Conservation (phyloP, 352 stramenopile species). For the Salisapilia sapeloensis region DNA sequence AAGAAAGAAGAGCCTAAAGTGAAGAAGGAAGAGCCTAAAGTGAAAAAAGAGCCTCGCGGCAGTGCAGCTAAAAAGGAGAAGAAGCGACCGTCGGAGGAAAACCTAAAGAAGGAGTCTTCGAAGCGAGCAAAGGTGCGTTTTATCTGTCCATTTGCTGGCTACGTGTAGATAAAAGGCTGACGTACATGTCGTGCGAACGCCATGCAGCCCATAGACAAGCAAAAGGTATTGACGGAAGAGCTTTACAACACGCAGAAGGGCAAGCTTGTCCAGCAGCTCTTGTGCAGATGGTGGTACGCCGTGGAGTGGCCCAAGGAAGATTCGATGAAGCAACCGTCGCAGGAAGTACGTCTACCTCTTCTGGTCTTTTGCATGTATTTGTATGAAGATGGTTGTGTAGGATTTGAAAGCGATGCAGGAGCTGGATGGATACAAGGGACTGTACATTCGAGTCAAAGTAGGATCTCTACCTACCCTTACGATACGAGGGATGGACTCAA, state of each 20-base stretch:
- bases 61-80: slow-evolving; percentile 2
- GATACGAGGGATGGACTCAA: not conserved
- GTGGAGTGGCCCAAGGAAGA: slow-evolving; percentile 52
- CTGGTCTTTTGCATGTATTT: too few relatives aligned
- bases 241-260: slow-evolving; percentile 71
- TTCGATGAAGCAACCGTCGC: slow-evolving; percentile 7
- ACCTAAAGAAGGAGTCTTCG: slow-evolving; percentile 20
- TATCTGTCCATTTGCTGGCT: slow-evolving; percentile 1
- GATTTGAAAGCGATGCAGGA: slow-evolving; percentile 60
- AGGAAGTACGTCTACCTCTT: slow-evolving; percentile 5
- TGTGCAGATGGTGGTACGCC: slow-evolving; percentile 80
- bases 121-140: slow-evolving; percentile 43
- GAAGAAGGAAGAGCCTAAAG: slow-evolving; percentile 1
- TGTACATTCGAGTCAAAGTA: slow-evolving; percentile 69
- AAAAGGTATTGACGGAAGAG: slow-evolving; percentile 71
- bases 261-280: slow-evolving; percentile 45
- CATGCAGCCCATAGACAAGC: slow-evolving; percentile 58
- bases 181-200: not conserved
- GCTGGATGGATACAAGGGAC: slow-evolving; percentile 59
- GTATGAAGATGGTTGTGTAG: slow-evolving; percentile 5
- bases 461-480: slow-evolving; percentile 1
- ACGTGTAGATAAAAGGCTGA: not conserved
- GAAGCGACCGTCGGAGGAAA: slow-evolving; percentile 4
- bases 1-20: slow-evolving; percentile 19
- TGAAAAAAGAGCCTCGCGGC: slow-evolving; percentile 6